A percentile compares a stretch with the other conserved stretches of the same genome.
phyloP scores from a whole-genome alignment of 2,329 filamentous ascomycete genomes.

The Fusarium subtropicale region DNA sequence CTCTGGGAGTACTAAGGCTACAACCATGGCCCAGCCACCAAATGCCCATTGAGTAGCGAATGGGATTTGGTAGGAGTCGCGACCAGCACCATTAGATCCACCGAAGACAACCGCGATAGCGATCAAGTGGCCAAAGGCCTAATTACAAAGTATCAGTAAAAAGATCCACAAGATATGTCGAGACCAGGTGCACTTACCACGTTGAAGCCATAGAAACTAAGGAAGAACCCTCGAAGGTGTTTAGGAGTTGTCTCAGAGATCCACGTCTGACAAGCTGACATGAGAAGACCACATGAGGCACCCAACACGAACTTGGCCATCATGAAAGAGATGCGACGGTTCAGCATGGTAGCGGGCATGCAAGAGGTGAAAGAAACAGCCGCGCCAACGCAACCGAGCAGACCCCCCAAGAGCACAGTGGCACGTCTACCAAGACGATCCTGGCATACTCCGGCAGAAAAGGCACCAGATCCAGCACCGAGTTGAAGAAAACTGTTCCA shows the following conservation, averaged over 20 bases:
- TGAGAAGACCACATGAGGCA: neutral
- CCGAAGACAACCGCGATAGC: neutral
- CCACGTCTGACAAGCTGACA: neutral
- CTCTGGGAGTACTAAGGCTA: neutral
- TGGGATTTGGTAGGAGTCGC: neutral
- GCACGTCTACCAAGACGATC: neutral
- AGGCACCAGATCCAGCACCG: neutral
- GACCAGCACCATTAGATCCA: neutral
- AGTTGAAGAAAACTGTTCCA: neutral
- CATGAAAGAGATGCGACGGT: neutral
- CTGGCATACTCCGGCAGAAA: neutral
- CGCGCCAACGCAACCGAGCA: neutral
- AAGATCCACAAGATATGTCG: accelerated
- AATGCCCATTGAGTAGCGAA: neutral
- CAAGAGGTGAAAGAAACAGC: neutral
- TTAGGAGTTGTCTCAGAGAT: neutral
- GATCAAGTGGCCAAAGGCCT: neutral
- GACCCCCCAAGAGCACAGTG: neutral
- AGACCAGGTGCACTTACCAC: neutral
- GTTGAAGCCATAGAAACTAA: neutral
- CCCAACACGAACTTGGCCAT: neutral
- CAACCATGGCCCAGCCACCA: neutral
- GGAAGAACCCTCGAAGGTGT: neutral
- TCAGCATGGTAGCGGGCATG: neutral
- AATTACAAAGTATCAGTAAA: accelerated